Evolutionary conservation across 2,329 filamentous ascomycete species (phyloP), one percentile per base, ranked within the genome.

Genomic region (Cercospora brassicicola): DNA sequence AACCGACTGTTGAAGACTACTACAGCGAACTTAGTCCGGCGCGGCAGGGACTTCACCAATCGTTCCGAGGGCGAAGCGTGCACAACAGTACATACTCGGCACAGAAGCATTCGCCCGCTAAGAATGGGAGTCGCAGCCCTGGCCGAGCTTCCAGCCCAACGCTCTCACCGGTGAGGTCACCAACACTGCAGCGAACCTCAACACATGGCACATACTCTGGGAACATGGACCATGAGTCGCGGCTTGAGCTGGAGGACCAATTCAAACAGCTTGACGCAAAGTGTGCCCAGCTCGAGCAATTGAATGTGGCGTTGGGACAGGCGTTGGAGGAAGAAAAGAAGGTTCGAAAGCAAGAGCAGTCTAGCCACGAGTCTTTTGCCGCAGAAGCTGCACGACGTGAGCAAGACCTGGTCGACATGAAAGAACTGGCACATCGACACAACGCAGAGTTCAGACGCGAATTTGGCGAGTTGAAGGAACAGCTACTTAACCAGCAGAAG

Each of bases 1-100:
- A 78, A 64, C 76, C 77, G 9, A 78, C 75, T 7, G 77, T 77
- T 3, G 77, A 78, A 64, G 77, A 78, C 53, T 78, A 78, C 69
- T 71, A 77, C 70, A 75, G 71, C 69, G 77, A 79, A 57, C 70
- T 78, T 18, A 75, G 75, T 13, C 76, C 76, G n/a, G 74, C 71
- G 9, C 73, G 70, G 28, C 67, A 68, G 11, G 33, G 56, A 10
- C 42, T 63, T n/a, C 61, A 55, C 4, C 68, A 67, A 28, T 66
- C 61, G 5, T 39, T 59, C 8, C 66, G 70, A 18, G 68, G 70
- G 45, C 51, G 64, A 18, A 65, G 64, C 30, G 28, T 65, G 36
- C 64, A 65, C 6, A 65, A 59, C 42, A 60, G 33, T 20, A 15
- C 56, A 18, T 60, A 61, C 3, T 39, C 65, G 60, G 55, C 55